A percentile compares a stretch with the other conserved stretches of the same genome.
These are phyloP conservation scores for Cercospora sp. DNA, from an alignment of 2,329 filamentous ascomycete species.

Conservation along the genomic window DNA sequence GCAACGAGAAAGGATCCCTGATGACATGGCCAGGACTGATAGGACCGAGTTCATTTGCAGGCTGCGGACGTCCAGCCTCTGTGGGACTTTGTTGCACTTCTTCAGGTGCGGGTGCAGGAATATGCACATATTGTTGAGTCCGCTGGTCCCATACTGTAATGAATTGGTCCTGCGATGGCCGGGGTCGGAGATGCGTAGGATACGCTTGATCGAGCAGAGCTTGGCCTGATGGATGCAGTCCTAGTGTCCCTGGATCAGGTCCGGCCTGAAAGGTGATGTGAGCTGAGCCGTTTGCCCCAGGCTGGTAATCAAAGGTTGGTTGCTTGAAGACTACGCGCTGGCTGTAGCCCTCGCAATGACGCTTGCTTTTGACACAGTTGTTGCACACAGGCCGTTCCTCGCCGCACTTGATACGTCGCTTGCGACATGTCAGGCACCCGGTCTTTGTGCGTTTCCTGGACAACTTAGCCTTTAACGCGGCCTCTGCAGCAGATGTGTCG, in stretches of 20 bases:
- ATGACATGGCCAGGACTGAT: constrained; percentile 18
- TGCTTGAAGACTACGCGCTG: constrained; percentile 80
- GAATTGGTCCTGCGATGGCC: constrained; percentile 17
- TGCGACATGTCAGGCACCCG: constrained; percentile 89
- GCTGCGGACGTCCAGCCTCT: not conserved
- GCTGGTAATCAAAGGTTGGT: constrained; percentile 60
- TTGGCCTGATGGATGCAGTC: not conserved
- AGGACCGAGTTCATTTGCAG: not conserved
- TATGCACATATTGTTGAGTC: constrained; percentile 18
- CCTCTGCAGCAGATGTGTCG: constrained; percentile 35
- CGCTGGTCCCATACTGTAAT: constrained; percentile 17
- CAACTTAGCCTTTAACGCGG: constrained; percentile 34
- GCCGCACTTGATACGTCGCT: constrained; percentile 94
- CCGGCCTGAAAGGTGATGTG: constrained; percentile 41
- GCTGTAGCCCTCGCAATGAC: constrained; percentile 80
- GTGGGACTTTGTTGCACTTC: constrained; percentile 10
- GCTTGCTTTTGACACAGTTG: constrained; percentile 85
- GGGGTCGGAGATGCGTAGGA: constrained; percentile 21
- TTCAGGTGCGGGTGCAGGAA: constrained; percentile 16
- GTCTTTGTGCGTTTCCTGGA: constrained; percentile 77
- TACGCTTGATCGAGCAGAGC: constrained; percentile 11
- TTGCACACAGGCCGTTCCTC: constrained; percentile 80
- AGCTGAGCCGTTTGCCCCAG: constrained; percentile 45
- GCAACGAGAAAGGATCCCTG: constrained; percentile 7
- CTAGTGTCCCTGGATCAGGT: constrained; percentile 5